Evolutionary conservation across 768 basidiomycete species (phyloP), one percentile per base, ranked within the genome.

Genomic region (Tephrocybe sp.): DNA sequence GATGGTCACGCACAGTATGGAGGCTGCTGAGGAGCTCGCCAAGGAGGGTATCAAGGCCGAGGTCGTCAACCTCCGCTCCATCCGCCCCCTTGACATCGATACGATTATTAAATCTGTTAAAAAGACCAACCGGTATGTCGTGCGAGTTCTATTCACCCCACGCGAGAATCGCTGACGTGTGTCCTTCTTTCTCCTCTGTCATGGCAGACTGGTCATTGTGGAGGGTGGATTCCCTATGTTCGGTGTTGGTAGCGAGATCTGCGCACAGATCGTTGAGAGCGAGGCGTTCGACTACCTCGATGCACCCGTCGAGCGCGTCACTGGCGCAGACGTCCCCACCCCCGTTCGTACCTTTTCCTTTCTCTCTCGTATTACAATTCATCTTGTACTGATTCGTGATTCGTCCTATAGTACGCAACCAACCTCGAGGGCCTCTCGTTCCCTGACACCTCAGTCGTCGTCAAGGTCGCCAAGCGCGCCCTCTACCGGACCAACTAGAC

Each of bases 181-280:
- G 45, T 9, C 4, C n/a, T n/a, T n/a, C n/a, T n/a, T n/a, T n/a
- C n/a, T n/a, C n/a, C 26, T 26, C 3, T 26, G 19, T 12, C 31
- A 39, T 30, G 53, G 22, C 56, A 94, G 92, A 50, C 80, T 99
- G 56, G 77, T 99, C 48, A 91, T 89, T 51, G 95, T 93, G 45
- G 97, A 99, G 72, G 96, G 96, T 70, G 97, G 97, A 34, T 99
- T 97, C 92, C 97, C 97, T 34, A 86, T 82, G 44, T 98, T 98
- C 69, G 93, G 97, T 74, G 96, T 99, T 49, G 97, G 97, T 58
- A 95, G 93, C 61, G 97, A 99, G 72, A 96, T 99, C 62, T 92
- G 91, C 60, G 97, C 97, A 12, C 95, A 98, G 70, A 92, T 98
- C 60, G 79, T 96, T 49, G 97, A 99, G 79, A 92, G 91, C 60